Conservation (phyloP, 2,329 filamentous ascomycete species). For the Colletotrichum lupini region DNA sequence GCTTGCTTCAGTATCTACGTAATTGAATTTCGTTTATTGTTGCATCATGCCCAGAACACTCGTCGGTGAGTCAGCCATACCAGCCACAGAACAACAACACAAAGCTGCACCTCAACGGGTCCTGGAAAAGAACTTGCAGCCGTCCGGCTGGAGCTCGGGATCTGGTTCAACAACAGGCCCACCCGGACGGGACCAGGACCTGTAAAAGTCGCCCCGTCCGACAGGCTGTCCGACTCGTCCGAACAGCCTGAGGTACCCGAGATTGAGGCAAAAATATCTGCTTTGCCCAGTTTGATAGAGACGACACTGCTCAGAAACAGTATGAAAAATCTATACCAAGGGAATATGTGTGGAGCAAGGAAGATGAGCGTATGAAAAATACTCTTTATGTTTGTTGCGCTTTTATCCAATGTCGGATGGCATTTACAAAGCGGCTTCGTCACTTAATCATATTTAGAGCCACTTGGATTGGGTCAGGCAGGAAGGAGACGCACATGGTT, state of each 20-base stretch:
- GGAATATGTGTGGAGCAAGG: too few species aligned
- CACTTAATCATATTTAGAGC: neutral
- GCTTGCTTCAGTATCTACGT: neutral
- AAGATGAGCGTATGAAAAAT: neutral
- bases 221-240: slow-evolving; percentile 34
- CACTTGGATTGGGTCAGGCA: slow-evolving; percentile 1
- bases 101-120: slow-evolving; percentile 14
- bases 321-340: too few species aligned
- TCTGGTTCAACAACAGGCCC: slow-evolving; percentile 22
- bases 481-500: neutral
- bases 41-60: slow-evolving; percentile 6
- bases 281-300: neutral
- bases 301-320: too few species aligned
- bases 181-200: slow-evolving; percentile 31
- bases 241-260: slow-evolving; percentile 1
- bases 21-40: neutral
- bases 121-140: slow-evolving; percentile 22
- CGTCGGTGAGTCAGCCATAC: slow-evolving; percentile 3
- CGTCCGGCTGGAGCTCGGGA: slow-evolving; percentile 30
- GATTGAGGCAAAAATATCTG: slow-evolving; percentile 20
- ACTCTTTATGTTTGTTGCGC: neutral
- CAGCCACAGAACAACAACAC: slow-evolving; percentile 17
- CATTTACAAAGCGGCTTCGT: neutral
- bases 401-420: slow-evolving; percentile 2
- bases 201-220: slow-evolving; percentile 30